These are phyloP conservation scores for Colletotrichum eleusines DNA, from an alignment of 2,329 filamentous ascomycete genomes.

Conservation along the genomic window DNA sequence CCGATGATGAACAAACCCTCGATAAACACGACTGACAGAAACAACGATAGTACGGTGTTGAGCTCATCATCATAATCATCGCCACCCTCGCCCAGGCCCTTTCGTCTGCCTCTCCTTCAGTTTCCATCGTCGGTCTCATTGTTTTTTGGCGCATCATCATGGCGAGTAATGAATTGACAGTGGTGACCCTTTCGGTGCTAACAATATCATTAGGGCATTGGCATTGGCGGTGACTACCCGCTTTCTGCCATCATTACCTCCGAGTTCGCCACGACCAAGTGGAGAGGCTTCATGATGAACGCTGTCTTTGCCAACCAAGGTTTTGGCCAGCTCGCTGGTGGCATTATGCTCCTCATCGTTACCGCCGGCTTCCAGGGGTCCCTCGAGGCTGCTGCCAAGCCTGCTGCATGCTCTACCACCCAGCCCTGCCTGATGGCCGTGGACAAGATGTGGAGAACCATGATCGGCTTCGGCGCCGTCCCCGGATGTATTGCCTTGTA, in stretches of 20 bases:
- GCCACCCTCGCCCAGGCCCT: conserved; percentile 80
- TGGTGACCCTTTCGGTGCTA: background rate
- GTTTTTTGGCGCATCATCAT: conserved; percentile 88
- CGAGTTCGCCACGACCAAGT: conserved; percentile 72
- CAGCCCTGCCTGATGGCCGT: conserved; percentile 63
- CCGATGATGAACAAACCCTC: conserved; percentile 9
- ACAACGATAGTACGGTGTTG: conserved; percentile 78
- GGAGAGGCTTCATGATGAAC: conserved; percentile 74
- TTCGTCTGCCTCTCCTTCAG: conserved; percentile 70
- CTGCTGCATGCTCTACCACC: conserved; percentile 65
- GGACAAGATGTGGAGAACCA: conserved; percentile 75
- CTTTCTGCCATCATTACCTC: conserved; percentile 75
- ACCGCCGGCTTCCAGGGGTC: conserved; percentile 78
- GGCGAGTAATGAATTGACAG: conserved; percentile 46
- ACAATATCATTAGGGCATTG: conserved; percentile 43
- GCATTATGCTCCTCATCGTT: conserved; percentile 78
- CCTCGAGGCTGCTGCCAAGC: conserved; percentile 63
- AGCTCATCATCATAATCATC: conserved; percentile 84
- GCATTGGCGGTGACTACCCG: conserved; percentile 74
- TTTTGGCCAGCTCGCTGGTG: conserved; percentile 74
- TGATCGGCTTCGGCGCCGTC: conserved; percentile 73
- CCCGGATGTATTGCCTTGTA: conserved; percentile 82
- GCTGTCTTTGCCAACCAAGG: conserved; percentile 78
- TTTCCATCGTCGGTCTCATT: conserved; percentile 74
- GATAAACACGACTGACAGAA: conserved; percentile 44